These are phyloP conservation scores for Picochlorum sp. DNA, from an alignment of 139 green algal genomes.

Conservation along the genomic window DNA sequence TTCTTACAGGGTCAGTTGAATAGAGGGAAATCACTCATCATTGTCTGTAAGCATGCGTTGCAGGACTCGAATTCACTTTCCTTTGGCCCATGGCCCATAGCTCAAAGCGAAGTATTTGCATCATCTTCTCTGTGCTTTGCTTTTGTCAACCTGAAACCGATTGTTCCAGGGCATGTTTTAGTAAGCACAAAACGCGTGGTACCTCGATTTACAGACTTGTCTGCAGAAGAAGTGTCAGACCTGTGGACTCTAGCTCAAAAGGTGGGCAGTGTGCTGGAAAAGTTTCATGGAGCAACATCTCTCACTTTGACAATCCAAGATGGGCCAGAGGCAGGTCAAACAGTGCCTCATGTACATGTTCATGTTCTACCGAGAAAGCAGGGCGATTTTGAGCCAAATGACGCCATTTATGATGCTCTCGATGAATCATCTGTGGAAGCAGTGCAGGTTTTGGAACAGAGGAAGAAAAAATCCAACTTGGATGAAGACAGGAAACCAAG, in stretches of 20 bases:
- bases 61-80: conserved; percentile 17
- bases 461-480: conserved; percentile 49
- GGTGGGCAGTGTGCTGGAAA: conserved; percentile 49
- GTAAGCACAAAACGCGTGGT: conserved; percentile 67
- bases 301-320: conserved; percentile 83
- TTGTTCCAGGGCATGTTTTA: conserved; percentile 94
- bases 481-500: conserved; percentile 62
- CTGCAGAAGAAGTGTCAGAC: conserved; percentile 70
- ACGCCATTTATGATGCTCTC: conserved; percentile 81
- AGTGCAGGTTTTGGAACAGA: neutral
- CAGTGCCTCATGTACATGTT: conserved; percentile 92
- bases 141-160: conserved; percentile 93
- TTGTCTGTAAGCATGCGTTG: neutral
- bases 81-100: conserved; percentile 68
- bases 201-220: conserved; percentile 70
- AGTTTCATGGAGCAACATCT: conserved; percentile 47
- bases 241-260: conserved; percentile 70
- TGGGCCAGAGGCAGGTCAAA: conserved; percentile 75
- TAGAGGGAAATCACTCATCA: neutral
- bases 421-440: conserved; percentile 24
- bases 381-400: conserved; percentile 86
- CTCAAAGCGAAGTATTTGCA: conserved; percentile 64
- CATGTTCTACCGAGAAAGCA: conserved; percentile 81
- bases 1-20: too few species aligned
- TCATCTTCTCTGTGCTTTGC: conserved; percentile 58